phyloP scores from a whole-genome alignment of 352 stramenopile species.

The Peronospora destructor region DNA sequence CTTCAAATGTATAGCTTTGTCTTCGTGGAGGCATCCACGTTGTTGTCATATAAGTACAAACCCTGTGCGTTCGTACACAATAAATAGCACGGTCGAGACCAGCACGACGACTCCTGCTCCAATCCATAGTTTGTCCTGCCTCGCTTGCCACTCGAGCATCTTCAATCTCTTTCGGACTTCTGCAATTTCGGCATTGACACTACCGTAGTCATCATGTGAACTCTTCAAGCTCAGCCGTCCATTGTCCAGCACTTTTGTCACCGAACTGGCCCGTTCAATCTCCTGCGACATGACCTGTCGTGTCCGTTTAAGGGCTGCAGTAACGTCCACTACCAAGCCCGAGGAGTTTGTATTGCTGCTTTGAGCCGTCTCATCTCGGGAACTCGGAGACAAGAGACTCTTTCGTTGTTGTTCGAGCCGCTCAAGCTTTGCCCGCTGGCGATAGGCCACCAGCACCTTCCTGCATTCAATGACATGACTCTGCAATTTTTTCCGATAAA shows the following conservation, averaged over 20 bases:
- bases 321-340: constrained; percentile 51
- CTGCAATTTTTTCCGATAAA: constrained; percentile 30
- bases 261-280: constrained; percentile 56
- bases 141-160: constrained; percentile 62
- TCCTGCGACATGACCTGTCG: constrained; percentile 64
- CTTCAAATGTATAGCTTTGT: too few relatives aligned
- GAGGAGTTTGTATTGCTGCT: constrained; percentile 5
- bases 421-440: constrained; percentile 52
- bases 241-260: constrained; percentile 63
- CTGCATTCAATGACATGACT: constrained; percentile 33
- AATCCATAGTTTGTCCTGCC: constrained; percentile 76
- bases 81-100: constrained; percentile 58
- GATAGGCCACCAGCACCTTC: constrained; percentile 60
- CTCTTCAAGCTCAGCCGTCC: constrained; percentile 48
- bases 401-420: constrained; percentile 43
- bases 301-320: constrained; percentile 56
- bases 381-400: constrained; percentile 36
- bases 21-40: too few relatives aligned
- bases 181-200: constrained; percentile 48
- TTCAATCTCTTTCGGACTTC: constrained; percentile 58
- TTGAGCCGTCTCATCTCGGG: constrained; percentile 4
- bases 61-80: constrained; percentile 70
- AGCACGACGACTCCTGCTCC: constrained; percentile 54
- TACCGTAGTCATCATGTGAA: constrained; percentile 54
- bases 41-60: constrained; percentile 49